Evolutionary conservation across 495 filamentous ascomycete genomes (phyloP).

Genomic region (Penicillium verhagenii): DNA sequence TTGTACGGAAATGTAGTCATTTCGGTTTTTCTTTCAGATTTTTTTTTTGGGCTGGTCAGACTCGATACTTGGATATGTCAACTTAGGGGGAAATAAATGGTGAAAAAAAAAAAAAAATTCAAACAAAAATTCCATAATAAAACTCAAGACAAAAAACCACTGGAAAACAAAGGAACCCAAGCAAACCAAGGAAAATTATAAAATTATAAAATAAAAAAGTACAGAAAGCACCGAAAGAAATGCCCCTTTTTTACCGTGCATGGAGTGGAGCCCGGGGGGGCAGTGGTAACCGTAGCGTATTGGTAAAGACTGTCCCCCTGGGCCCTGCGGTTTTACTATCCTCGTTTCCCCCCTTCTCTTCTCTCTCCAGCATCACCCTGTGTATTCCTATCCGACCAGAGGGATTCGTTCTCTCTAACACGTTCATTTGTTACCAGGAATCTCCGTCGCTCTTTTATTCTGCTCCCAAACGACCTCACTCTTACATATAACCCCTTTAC

Average conservation of each 20-base stretch:
- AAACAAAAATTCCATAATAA: too few relatives aligned
- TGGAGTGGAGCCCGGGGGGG: background rate
- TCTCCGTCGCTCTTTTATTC: conserved; percentile 28
- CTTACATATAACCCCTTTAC: conserved; percentile 34
- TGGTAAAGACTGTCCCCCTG: background rate
- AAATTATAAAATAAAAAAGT: background rate
- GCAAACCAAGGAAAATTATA: too few relatives aligned
- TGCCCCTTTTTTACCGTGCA: background rate
- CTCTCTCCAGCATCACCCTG: conserved; percentile 24
- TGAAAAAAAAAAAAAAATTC: too few relatives aligned
- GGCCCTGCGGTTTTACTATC: conserved; percentile 13
- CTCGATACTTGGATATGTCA: too few relatives aligned
- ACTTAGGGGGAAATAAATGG: too few relatives aligned
- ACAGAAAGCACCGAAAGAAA: background rate
- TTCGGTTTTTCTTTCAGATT: too few relatives aligned
- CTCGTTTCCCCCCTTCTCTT: conserved; percentile 19
- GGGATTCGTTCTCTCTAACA: conserved; percentile 45
- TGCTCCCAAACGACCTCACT: conserved; percentile 9
- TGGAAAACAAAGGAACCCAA: too few relatives aligned
- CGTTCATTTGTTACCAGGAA: conserved; percentile 41
- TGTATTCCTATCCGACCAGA: conserved; percentile 47
- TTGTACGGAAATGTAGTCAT: too few relatives aligned
- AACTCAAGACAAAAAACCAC: too few relatives aligned
- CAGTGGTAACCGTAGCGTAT: background rate
- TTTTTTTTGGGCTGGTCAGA: too few relatives aligned